A percentile compares a stretch with the other conserved stretches of the same genome.
phyloP scores from a whole-genome alignment of 139 green algal genomes.

The Chlorella sp. region DNA sequence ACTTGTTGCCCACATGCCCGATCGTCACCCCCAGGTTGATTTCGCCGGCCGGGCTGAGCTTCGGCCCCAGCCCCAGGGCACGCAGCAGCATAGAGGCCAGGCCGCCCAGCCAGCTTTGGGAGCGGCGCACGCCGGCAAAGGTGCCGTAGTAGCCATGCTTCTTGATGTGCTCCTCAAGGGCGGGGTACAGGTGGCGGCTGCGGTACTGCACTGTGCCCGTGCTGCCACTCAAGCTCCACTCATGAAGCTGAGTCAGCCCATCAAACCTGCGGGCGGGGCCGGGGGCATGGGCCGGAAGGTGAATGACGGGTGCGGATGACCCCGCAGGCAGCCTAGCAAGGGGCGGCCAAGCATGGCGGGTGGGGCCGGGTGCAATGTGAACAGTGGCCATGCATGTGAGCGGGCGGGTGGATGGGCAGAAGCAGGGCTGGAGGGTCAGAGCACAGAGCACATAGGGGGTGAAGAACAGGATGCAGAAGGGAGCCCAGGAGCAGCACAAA shows the following conservation, averaged over 20 bases:
- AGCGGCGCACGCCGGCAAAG: background rate
- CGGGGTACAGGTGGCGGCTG: slow-evolving; percentile 18
- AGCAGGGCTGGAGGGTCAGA: background rate
- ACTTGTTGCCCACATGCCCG: background rate
- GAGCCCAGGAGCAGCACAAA: background rate
- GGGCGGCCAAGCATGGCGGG: too few relatives aligned
- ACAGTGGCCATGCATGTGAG: too few relatives aligned
- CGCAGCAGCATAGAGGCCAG: background rate
- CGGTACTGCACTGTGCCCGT: background rate
- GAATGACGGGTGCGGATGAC: background rate
- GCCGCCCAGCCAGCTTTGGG: background rate
- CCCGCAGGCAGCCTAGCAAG: background rate
- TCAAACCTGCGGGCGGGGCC: background rate
- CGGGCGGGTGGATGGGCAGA: background rate
- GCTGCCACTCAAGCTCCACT: background rate
- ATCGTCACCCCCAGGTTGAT: slow-evolving; percentile 22
- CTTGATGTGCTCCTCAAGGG: background rate
- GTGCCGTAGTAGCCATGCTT: background rate
- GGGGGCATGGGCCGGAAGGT: background rate
- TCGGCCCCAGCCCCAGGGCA: background rate
- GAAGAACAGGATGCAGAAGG: background rate
- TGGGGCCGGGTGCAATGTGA: too few relatives aligned
- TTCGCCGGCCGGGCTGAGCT: background rate
- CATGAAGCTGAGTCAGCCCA: slow-evolving; percentile 12
- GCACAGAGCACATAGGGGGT: background rate